A percentile compares a stretch with the other conserved stretches of the same genome.
Evolutionary conservation across 176 grass and related monocot species (phyloP).

Genomic region (Hyparrhenia diplandra): DNA sequence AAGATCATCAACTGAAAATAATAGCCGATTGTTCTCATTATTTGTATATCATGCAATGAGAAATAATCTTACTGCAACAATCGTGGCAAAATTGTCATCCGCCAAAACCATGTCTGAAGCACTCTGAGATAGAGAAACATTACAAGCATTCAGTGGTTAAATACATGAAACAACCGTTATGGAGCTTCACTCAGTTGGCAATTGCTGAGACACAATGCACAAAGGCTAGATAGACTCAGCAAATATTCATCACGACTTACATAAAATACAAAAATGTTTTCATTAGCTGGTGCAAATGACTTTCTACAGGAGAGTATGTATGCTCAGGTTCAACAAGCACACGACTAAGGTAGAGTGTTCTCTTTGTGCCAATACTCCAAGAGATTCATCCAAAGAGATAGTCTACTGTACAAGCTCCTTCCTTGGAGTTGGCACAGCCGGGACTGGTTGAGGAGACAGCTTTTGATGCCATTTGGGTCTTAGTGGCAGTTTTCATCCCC

Average conservation of each 20-base stretch:
- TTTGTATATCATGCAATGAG: conserved; percentile 31
- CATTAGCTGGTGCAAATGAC: background rate
- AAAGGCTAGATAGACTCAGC: background rate
- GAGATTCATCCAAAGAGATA: background rate
- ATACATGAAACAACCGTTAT: background rate
- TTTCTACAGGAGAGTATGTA: background rate
- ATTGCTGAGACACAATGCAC: conserved; percentile 5
- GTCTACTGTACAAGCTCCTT: background rate
- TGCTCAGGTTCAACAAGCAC: background rate
- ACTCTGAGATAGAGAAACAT: conserved; percentile 67
- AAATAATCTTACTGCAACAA: conserved; percentile 82
- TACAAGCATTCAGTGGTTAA: background rate
- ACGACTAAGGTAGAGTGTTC: background rate
- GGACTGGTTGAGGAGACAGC: background rate
- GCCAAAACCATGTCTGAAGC: conserved; percentile 99
- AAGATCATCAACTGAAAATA: conserved; percentile 28
- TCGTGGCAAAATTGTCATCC: conserved; percentile 98
- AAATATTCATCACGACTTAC: background rate
- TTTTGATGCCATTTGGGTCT: background rate
- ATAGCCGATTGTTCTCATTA: background rate
- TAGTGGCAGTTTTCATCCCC: background rate
- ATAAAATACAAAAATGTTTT: background rate
- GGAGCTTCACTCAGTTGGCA: background rate
- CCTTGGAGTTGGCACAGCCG: background rate
- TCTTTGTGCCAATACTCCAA: background rate